Evolutionary conservation across 202 grass and related monocot genomes (phyloP), one percentile per base, ranked within the genome.

Genomic region (Hordeum pubiflorum): DNA sequence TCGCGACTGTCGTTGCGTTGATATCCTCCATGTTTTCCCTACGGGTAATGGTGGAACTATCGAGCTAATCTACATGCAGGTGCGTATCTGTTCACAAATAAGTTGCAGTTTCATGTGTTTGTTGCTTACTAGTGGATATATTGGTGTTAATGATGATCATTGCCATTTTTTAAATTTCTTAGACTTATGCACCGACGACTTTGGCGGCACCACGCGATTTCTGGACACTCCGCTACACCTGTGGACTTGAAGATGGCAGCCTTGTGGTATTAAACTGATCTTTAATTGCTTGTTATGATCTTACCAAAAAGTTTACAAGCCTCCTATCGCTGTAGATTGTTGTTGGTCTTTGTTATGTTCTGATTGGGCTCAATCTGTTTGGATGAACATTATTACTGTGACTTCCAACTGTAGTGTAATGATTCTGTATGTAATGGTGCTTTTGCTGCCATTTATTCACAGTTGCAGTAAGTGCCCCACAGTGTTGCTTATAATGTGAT

Each of bases 51-150:
- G 96, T 69, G 96, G 96, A 68, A 95, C 81, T 0, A 96, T 99
- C 20, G 96, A 99, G 83, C 85, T 99, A 44, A 91, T 99, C 67
- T 99, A 99, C 76, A 99, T 99, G 96, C 96, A 99, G 92, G 96
- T 99, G 66, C 20, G 86, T 46, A 56, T 62, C 63, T 67, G 17
- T 18, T 75, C 59, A 29, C 3, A 17, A 50, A 2, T 76, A 9
- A 52, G 11, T 57, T 85, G 31, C 18, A 65, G 13, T 21, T 74
- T 73, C 18, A 0, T 7, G 17, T 81, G 5, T 17, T 37, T 65
- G 21, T 78, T 86, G 29, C 57, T 77, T 81, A 61, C 24, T 64
- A 4, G 65, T 69, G 70, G 10, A 27, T 76, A 22, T 79, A 1
- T 14, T 43, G 8, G 43, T 62, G 14, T 46, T 89, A 18, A 46